Conservation (phyloP, 2,329 filamentous ascomycete genomes). For the Falciphora oryzae region DNA sequence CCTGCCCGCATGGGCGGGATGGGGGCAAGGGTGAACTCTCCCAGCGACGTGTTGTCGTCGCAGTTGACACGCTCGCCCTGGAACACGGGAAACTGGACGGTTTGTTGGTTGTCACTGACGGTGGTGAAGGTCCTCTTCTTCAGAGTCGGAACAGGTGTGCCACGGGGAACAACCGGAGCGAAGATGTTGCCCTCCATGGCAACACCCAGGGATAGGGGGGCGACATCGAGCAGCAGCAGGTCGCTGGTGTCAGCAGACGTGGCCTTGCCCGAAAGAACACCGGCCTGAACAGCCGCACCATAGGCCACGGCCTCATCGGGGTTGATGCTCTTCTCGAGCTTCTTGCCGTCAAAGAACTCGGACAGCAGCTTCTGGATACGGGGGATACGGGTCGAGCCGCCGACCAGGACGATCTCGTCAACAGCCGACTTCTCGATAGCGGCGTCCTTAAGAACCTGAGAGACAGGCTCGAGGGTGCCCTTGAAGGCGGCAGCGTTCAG, state of each 20-base stretch:
- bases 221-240: slow-evolving; percentile 91
- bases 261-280: slow-evolving; percentile 97
- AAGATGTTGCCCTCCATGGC: slow-evolving; percentile 99
- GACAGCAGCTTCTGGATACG: slow-evolving; percentile 98
- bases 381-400: slow-evolving; percentile 98
- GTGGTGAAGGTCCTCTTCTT: slow-evolving; percentile 92
- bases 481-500: slow-evolving; percentile 93
- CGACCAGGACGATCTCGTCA: slow-evolving; percentile 97
- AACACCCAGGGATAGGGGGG: slow-evolving; percentile 94
- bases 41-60: slow-evolving; percentile 95
- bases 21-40: slow-evolving; percentile 93
- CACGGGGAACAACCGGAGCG: slow-evolving; percentile 82
- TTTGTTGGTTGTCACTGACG: slow-evolving; percentile 69
- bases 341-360: slow-evolving; percentile 99
- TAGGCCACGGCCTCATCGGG: slow-evolving; percentile 98
- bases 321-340: slow-evolving; percentile 99
- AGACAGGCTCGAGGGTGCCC: slow-evolving; percentile 90
- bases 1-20: slow-evolving; percentile 85
- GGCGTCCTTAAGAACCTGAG: slow-evolving; percentile 94
- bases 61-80: slow-evolving; percentile 98
- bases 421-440: slow-evolving; percentile 82
- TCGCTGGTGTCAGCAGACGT: slow-evolving; percentile 91
- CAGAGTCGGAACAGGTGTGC: slow-evolving; percentile 68
- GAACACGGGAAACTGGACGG: slow-evolving; percentile 86
- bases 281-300: slow-evolving; percentile 96